A percentile compares a stretch with the other conserved stretches of the same genome.
These are phyloP conservation scores for Calocybe gambosa DNA, from an alignment of 1,284 basidiomycete genomes.

Conservation along the genomic window DNA sequence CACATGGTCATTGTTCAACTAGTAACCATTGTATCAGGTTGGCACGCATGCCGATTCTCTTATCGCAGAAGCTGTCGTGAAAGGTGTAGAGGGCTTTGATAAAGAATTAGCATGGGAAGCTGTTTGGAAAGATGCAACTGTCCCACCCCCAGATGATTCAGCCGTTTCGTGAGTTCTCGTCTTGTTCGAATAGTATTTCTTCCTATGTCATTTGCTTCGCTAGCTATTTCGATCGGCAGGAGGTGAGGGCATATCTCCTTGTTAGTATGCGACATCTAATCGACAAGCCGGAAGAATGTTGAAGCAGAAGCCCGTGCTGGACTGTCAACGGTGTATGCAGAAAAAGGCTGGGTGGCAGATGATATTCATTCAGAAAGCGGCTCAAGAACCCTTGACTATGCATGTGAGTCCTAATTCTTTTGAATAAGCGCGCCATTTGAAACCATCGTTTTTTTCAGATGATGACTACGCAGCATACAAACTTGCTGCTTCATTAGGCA, in stretches of 20 bases:
- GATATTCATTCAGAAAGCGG: constrained; percentile 78
- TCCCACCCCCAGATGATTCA: constrained; percentile 59
- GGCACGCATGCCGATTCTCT: constrained; percentile 79
- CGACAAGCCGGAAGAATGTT: constrained; percentile 45
- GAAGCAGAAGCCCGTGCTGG: constrained; percentile 82
- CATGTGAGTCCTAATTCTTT: constrained; percentile 47
- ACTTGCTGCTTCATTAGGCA: constrained; percentile 49
- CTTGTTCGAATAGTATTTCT: not conserved
- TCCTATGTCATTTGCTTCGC: not conserved
- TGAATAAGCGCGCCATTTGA: too few species aligned
- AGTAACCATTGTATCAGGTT: constrained; percentile 36
- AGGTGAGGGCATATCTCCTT: constrained; percentile 32
- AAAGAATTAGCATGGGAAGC: constrained; percentile 65
- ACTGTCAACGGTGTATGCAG: constrained; percentile 57
- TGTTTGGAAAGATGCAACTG: constrained; percentile 69
- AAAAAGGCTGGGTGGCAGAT: constrained; percentile 71
- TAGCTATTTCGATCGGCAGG: constrained; percentile 71
- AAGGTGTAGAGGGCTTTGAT: constrained; percentile 62
- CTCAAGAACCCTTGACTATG: constrained; percentile 75
- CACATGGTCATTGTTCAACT: not conserved
- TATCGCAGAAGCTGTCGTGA: constrained; percentile 71
- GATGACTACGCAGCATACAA: constrained; percentile 73
- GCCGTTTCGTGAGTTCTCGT: constrained; percentile 39
- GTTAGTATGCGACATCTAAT: constrained; percentile 6
- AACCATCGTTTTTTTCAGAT: constrained; percentile 35